Conservation (phyloP, 1,284 basidiomycete species). For the Leccinum griseonigrum region DNA sequence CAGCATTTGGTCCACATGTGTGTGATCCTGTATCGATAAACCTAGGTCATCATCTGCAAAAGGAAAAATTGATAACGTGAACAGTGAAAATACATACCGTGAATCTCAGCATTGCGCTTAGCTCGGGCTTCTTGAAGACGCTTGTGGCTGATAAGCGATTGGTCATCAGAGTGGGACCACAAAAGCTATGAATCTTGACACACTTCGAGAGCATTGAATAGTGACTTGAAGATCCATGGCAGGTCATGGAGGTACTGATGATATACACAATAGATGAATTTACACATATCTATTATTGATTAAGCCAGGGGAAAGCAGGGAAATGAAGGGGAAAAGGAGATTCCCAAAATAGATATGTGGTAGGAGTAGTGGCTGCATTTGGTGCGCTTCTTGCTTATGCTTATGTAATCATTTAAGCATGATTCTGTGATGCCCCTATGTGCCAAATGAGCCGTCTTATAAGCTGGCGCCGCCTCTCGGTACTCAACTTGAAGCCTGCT, state of each 20-base stretch:
- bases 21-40: neutral
- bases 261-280: no score
- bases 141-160: neutral
- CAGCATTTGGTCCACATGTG: neutral
- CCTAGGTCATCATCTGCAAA: neutral
- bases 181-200: neutral
- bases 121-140: neutral
- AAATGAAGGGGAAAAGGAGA: no score
- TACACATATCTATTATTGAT: no score
- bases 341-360: no score
- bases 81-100: neutral
- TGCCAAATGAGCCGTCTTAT: no score
- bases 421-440: no score
- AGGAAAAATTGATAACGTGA: neutral
- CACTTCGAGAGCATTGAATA: neutral
- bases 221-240: neutral
- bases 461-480: no score
- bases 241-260: neutral
- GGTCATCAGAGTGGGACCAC: neutral
- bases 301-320: no score
- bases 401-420: no score
- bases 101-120: neutral
- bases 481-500: no score
- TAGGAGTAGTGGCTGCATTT: no score
- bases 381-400: no score